phyloP scores from a whole-genome alignment of 148 eudicot genomes.

The Rhododendron griersonianum region DNA sequence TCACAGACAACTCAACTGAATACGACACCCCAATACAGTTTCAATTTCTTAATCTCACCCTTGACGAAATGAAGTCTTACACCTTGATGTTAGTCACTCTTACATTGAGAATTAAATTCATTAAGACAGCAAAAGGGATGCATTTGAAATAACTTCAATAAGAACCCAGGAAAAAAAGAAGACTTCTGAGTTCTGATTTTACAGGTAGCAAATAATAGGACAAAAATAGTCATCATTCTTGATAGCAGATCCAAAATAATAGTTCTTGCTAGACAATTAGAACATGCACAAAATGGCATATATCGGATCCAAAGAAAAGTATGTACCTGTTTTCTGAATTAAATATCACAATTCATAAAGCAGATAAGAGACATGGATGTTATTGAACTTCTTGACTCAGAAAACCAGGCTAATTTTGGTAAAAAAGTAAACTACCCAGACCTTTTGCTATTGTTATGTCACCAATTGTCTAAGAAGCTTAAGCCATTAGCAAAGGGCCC shows the following conservation, averaged over 20 bases:
- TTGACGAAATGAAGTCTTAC: not conserved
- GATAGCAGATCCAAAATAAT: not conserved
- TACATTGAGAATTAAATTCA: not conserved
- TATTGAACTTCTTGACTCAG: not conserved
- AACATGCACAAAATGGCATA: not conserved
- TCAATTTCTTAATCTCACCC: not conserved
- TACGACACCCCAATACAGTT: not conserved
- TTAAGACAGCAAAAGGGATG: not conserved
- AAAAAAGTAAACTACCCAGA: not conserved
- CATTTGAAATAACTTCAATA: not conserved
- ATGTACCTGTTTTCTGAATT: not conserved
- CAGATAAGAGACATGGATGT: not conserved
- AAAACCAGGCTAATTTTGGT: not conserved
- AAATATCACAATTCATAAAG: not conserved
- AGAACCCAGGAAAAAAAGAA: not conserved
- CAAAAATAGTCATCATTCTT: not conserved
- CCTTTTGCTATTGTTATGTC: not conserved
- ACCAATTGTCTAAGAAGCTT: not conserved
- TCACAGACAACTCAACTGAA: not conserved
- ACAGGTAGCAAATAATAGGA: not conserved
- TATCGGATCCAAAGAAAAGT: not conserved
- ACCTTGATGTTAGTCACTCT: not conserved
- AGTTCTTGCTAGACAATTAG: not conserved
- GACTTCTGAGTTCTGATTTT: not conserved
- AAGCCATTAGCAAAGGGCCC: not conserved